Conservation (phyloP, 2,329 filamentous ascomycete genomes). For the Fusarium beomiforme region DNA sequence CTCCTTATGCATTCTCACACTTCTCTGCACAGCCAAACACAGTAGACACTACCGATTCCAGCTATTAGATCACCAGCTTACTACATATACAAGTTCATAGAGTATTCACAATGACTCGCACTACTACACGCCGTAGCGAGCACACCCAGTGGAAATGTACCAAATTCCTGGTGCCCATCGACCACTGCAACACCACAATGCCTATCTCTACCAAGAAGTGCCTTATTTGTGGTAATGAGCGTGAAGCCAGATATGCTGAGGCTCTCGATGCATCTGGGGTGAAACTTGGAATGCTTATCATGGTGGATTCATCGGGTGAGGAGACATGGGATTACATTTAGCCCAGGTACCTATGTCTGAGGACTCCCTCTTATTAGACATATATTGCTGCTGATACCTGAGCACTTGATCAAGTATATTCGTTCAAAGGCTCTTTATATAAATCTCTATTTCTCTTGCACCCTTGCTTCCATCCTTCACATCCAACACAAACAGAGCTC, state of each 20-base stretch:
- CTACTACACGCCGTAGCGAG: not conserved
- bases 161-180: no score
- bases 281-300: not conserved
- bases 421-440: no score
- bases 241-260: accelerated
- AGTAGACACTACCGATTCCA: accelerated
- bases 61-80: no score
- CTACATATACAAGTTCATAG: not conserved
- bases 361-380: accelerated
- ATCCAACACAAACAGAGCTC: accelerated
- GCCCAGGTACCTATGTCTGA: accelerated
- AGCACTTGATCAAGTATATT: not conserved
- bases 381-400: accelerated
- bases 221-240: accelerated
- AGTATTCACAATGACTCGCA: no score
- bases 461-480: no score
- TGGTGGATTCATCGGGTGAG: accelerated
- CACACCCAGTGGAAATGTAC: not conserved
- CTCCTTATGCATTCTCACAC: not conserved
- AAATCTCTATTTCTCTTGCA: no score
- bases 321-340: accelerated
- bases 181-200: accelerated
- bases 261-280: not conserved
- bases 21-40: not conserved
- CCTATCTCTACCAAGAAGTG: accelerated